These are phyloP conservation scores for Ogataea paradorogensis DNA, from an alignment of 805 yeast species.

Conservation along the genomic window DNA sequence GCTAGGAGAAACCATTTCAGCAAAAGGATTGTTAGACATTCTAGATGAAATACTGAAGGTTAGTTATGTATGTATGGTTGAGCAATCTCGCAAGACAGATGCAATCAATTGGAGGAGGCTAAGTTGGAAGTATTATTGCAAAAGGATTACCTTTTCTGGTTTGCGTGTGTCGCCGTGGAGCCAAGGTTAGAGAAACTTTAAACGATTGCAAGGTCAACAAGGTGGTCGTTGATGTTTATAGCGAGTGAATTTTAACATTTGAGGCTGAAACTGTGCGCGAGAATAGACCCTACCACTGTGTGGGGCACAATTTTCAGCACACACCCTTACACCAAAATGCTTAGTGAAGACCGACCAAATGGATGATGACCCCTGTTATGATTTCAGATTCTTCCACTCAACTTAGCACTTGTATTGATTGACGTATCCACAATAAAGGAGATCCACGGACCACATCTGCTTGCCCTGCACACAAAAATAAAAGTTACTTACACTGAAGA, in stretches of 20 bases:
- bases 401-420: no score
- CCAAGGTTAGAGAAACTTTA: neutral
- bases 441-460: no score
- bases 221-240: neutral
- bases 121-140: neutral
- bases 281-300: neutral
- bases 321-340: slow-evolving; percentile 2
- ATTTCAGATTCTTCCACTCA: no score
- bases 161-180: neutral
- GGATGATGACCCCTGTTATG: neutral
- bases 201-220: no score
- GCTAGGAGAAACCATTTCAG: slow-evolving; percentile 43
- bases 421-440: no score
- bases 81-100: neutral
- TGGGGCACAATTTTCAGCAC: slow-evolving; percentile 6
- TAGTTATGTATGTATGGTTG: neutral
- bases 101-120: neutral
- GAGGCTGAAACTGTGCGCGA: slow-evolving; percentile 4
- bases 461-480: neutral
- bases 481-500: slow-evolving; percentile 24
- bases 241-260: neutral
- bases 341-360: neutral
- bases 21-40: slow-evolving; percentile 51
- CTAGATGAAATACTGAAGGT: slow-evolving; percentile 14
- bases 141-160: neutral